Conservation (phyloP, 345 rosid genomes). For the Citrus cavaleriei region DNA sequence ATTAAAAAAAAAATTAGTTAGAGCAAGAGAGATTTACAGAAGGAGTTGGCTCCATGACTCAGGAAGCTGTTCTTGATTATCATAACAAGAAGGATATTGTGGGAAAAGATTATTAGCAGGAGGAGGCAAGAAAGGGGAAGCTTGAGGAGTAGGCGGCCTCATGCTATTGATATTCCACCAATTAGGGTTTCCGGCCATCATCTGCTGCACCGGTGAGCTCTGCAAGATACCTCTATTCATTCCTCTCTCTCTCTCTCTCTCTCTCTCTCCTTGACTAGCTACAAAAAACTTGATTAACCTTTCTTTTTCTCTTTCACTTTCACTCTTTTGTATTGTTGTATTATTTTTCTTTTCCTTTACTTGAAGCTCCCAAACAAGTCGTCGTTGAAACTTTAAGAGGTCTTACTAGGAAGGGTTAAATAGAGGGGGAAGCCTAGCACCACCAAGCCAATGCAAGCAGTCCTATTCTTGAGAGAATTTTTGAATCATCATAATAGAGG, state of each 20-base stretch:
- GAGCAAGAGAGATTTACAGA: constrained; percentile 38
- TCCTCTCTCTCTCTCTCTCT: neutral
- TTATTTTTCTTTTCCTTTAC: constrained; percentile 8
- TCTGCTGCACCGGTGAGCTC: constrained; percentile 76
- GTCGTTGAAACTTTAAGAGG: constrained; percentile 53
- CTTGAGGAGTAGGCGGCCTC: constrained; percentile 56
- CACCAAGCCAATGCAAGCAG: neutral
- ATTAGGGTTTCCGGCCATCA: constrained; percentile 85
- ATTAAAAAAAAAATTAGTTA: neutral
- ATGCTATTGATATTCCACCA: constrained; percentile 70
- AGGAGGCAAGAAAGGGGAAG: constrained; percentile 34
- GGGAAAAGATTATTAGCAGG: constrained; percentile 36
- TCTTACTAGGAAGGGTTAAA: constrained; percentile 38
- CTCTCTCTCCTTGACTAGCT: neutral
- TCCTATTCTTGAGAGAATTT: constrained; percentile 29
- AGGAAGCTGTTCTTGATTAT: constrained; percentile 66
- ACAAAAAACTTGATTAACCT: neutral
- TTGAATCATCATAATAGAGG: constrained; percentile 46
- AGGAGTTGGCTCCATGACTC: constrained; percentile 90
- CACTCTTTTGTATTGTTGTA: neutral
- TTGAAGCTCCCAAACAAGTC: constrained; percentile 38
- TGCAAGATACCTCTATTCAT: constrained; percentile 78
- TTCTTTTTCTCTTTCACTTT: constrained; percentile 6
- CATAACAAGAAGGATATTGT: constrained; percentile 52
- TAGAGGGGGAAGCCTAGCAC: constrained; percentile 17